These are phyloP conservation scores for Stephania cephalantha DNA, from an alignment of 164 flowering plant genomes.

Conservation along the genomic window DNA sequence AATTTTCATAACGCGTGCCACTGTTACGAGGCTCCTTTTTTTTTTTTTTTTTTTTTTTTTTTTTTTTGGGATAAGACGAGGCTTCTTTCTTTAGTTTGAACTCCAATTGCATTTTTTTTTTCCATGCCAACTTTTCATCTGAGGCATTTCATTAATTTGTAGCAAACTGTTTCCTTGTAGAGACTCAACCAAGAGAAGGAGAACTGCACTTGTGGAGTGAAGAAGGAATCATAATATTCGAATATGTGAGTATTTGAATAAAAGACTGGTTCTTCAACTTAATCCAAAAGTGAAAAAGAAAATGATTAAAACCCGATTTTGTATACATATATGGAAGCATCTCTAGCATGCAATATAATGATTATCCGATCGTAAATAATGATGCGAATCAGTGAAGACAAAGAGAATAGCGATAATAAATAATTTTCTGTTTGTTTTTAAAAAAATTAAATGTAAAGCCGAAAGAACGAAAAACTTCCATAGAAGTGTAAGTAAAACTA, in stretches of 20 bases:
- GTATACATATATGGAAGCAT: background rate
- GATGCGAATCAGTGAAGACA: too few relatives aligned
- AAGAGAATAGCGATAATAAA: too few relatives aligned
- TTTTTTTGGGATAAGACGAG: too few relatives aligned
- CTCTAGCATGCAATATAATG: too few relatives aligned
- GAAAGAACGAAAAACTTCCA: too few relatives aligned
- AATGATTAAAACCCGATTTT: background rate
- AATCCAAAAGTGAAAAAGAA: background rate
- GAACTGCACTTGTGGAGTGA: slow-evolving; percentile 58
- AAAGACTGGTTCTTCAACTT: slow-evolving; percentile 1
- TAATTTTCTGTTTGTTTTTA: too few relatives aligned
- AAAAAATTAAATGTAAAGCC: too few relatives aligned
- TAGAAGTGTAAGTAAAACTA: too few relatives aligned
- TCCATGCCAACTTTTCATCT: background rate
- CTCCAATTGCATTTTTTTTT: background rate
- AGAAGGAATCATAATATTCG: slow-evolving; percentile 10
- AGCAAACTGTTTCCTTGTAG: slow-evolving; percentile 20
- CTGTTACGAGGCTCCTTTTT: background rate
- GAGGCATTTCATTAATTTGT: background rate
- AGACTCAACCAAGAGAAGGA: slow-evolving; percentile 51
- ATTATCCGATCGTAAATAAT: too few relatives aligned
- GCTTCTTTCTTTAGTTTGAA: background rate
- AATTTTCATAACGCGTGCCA: too few relatives aligned
- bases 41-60: too few relatives aligned
- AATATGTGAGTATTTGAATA: background rate